Percentiles rank a stretch among this genome's conserved stretches.
phyloP scores from a whole-genome alignment of 106 monocot species.

The Xerophyta viscosa region DNA sequence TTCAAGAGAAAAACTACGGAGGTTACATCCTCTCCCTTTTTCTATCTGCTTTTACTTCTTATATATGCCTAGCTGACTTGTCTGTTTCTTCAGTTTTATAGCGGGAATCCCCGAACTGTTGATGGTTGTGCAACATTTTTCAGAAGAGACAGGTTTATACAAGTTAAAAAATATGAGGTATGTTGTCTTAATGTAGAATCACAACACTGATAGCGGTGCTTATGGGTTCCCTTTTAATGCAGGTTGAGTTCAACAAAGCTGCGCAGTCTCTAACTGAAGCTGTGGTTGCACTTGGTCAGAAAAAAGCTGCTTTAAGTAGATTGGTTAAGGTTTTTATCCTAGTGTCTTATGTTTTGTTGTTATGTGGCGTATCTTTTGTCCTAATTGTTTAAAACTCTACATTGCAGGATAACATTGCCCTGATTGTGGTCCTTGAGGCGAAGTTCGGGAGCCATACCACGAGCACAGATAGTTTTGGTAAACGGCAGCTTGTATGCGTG shows the following conservation, averaged over 20 bases:
- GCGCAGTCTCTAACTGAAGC: slow-evolving; percentile 94
- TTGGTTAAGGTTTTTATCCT: slow-evolving; percentile 63
- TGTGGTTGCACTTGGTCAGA: slow-evolving; percentile 63
- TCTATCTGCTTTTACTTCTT: slow-evolving; percentile 1
- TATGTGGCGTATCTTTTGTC: too few relatives aligned
- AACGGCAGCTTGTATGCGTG: slow-evolving; percentile 96
- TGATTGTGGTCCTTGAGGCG: slow-evolving; percentile 87
- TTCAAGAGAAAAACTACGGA: slow-evolving; percentile 78
- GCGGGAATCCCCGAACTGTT: slow-evolving; percentile 52
- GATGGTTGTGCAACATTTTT: slow-evolving; percentile 99
- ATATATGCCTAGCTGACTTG: slow-evolving; percentile 5
- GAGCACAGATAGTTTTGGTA: slow-evolving; percentile 70
- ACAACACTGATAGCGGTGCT: neutral
- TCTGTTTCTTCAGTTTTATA: slow-evolving; percentile 35
- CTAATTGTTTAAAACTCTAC: slow-evolving; percentile 2
- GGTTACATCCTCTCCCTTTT: slow-evolving; percentile 18
- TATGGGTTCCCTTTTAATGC: slow-evolving; percentile 4
- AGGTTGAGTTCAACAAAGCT: slow-evolving; percentile 99
- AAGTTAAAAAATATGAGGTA: slow-evolving; percentile 99
- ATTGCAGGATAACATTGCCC: slow-evolving; percentile 85
- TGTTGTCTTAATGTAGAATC: neutral
- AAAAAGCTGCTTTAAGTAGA: slow-evolving; percentile 68
- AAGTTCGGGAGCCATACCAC: slow-evolving; percentile 74
- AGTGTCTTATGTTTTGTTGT: neutral
- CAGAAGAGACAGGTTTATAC: slow-evolving; percentile 78